Percentiles rank a stretch among this genome's conserved stretches.
Conservation (phyloP, 768 basidiomycete species). For the Gelatoporia subvermispora region DNA sequence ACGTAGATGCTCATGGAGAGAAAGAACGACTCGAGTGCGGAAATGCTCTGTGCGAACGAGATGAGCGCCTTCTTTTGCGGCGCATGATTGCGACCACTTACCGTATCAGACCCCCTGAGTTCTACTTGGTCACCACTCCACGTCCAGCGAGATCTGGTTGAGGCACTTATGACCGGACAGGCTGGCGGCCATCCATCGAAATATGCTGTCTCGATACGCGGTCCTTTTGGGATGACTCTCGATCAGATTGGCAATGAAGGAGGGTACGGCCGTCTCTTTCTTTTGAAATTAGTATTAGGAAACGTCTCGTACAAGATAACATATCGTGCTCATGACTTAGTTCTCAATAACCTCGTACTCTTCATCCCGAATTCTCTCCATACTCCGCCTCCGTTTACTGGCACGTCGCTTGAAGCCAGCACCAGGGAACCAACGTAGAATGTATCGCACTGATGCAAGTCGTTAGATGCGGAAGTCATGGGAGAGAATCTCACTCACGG, state of each 20-base stretch:
- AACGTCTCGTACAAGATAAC: neutral
- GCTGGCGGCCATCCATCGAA: neutral
- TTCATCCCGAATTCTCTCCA: neutral
- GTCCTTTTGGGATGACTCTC: neutral
- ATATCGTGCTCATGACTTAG: neutral
- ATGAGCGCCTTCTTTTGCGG: too few relatives aligned
- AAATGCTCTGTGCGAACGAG: conserved; percentile 11
- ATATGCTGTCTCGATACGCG: neutral
- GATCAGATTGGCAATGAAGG: neutral
- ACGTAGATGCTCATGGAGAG: conserved; percentile 23
- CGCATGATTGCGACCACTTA: too few relatives aligned
- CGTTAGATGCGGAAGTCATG: neutral
- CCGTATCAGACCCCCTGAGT: too few relatives aligned
- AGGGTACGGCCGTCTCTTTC: neutral
- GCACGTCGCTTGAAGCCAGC: conserved; percentile 8
- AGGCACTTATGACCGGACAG: neutral
- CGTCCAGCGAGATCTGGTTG: too few relatives aligned
- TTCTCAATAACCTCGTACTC: neutral
- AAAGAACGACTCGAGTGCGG: conserved; percentile 21
- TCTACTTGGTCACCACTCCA: too few relatives aligned
- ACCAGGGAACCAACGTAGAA: conserved; percentile 16
- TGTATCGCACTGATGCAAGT: conserved; percentile 6
- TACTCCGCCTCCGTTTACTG: neutral
- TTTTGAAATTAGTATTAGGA: neutral
- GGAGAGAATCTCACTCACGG: conserved; percentile 5